These are phyloP conservation scores for Cylindricascospora bacillispora DNA, from an alignment of 1,139 yeast genomes.

Conservation along the genomic window DNA sequence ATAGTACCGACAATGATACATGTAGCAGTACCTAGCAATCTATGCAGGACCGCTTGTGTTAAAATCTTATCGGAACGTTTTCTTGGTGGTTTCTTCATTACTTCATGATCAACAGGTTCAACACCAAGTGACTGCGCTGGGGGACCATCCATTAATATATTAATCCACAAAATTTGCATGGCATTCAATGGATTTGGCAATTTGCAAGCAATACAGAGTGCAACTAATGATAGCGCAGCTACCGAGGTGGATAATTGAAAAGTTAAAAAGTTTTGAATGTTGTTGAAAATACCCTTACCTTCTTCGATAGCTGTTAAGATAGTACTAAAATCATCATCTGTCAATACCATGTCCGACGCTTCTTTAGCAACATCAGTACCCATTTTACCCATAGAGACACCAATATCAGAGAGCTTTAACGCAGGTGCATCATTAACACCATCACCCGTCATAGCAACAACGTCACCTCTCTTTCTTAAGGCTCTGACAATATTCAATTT, in stretches of 20 bases:
- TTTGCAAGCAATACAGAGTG: conserved; percentile 73
- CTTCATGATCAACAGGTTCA: conserved; percentile 91
- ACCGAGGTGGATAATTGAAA: conserved; percentile 92
- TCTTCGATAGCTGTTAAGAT: conserved; percentile 87
- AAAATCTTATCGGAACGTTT: conserved; percentile 71
- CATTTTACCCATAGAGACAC: conserved; percentile 91
- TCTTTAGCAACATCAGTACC: conserved; percentile 99
- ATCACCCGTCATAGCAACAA: conserved; percentile 98
- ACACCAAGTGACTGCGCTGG: conserved; percentile 97
- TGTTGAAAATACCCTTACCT: conserved; percentile 91
- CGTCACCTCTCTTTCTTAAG: conserved; percentile 81
- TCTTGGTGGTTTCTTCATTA: conserved; percentile 91
- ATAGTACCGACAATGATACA: conserved; percentile 73
- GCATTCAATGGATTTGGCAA: conserved; percentile 95
- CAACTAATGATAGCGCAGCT: conserved; percentile 84
- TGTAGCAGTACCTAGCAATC: conserved; percentile 63
- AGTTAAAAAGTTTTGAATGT: conserved; percentile 85
- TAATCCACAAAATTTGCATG: conserved; percentile 96
- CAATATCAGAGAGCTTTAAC: conserved; percentile 87
- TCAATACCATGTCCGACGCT: conserved; percentile 94
- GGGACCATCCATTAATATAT: conserved; percentile 97
- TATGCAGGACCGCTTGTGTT: conserved; percentile 50
- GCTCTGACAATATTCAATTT: conserved; percentile 87
- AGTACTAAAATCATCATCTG: conserved; percentile 92
- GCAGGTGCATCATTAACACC: conserved; percentile 99